Evolutionary conservation across 345 rosid genomes (phyloP).

Genomic region (Sisymbrium altissimum): DNA sequence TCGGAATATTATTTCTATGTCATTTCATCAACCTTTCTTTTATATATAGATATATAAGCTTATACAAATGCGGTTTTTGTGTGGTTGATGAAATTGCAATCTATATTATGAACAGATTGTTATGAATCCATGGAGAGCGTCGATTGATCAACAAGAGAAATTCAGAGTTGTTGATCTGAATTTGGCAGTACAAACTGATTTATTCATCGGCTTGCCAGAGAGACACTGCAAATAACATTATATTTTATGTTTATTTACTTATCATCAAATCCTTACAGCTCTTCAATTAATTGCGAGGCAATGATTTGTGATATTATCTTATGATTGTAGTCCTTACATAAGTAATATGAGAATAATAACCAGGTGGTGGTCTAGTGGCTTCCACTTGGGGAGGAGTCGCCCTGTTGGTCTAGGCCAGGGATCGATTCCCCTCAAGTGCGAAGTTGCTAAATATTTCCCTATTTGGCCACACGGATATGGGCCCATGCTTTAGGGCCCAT

Average conservation of each 20-base stretch:
- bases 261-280: not conserved
- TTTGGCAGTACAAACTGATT: conserved; percentile 30
- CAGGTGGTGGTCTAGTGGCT: too few species aligned
- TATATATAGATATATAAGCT: not conserved
- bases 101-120: conserved; percentile 20
- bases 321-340: not conserved
- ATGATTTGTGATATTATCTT: not conserved
- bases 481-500: too few species aligned
- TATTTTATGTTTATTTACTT: not conserved
- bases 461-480: too few species aligned
- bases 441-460: too few species aligned
- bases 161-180: conserved; percentile 27
- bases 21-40: not conserved
- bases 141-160: conserved; percentile 19
- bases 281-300: not conserved
- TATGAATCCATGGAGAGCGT: conserved; percentile 16
- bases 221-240: not conserved
- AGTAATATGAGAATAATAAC: not conserved
- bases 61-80: not conserved
- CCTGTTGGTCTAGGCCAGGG: too few species aligned
- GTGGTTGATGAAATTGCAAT: conserved; percentile 4
- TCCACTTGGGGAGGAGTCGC: too few species aligned
- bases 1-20: not conserved
- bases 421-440: too few species aligned
- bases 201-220: conserved; percentile 31